Base-by-base conservation (phyloP, 306 rosid species). In the Trifolium dubium region DNA sequence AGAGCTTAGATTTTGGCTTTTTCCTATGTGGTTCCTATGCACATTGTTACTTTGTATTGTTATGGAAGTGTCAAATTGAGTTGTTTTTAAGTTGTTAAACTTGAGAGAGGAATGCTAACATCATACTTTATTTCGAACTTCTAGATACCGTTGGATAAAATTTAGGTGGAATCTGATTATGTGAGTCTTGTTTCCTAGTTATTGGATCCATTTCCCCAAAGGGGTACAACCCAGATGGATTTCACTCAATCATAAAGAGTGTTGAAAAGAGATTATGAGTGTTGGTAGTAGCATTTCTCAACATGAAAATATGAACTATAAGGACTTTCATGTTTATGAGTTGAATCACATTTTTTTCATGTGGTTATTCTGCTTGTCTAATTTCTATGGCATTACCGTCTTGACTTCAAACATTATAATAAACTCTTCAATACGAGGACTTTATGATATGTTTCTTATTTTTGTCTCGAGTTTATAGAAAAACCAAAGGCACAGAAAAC, bases 301-400 rank as follows among this genome's bases (percentile, higher is more conserved):
- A 18, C 6, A 41, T 15, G 23, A 53, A 30, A 71, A 30, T 6
- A 65, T 53, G 73, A 55, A 50, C 64, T 56, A 34, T 15, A 10
- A 37, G 32, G 59, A 31, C 44, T 65, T 61, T 35, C 40, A 64
- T 66, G 69, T 72, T 62, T 56, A 50, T 41, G 64, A 50, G 30
- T 49, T 29, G 9, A 74, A 44, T n/a, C 56, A 50, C n/a, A 50
- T 49, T 74, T 29, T 29, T 53, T 30, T 23, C 14, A 8, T 39
- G 41, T 74, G 64, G n/a, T 53, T 64, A 37, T 75, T 51, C 47
- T 37, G 12, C 63, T 18, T 19, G 50, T 49, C 37, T 32, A 62
- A 73, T 49, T 14, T 43, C 37, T 49, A 18, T 47, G 78, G 51
- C 34, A 54, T 74, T 50, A 4, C 54, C 51, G n/a, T 28, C 71